A percentile compares a stretch with the other conserved stretches of the same genome.
These are phyloP conservation scores for Lentinula lateritia DNA, from an alignment of 768 basidiomycete genomes.

Conservation along the genomic window DNA sequence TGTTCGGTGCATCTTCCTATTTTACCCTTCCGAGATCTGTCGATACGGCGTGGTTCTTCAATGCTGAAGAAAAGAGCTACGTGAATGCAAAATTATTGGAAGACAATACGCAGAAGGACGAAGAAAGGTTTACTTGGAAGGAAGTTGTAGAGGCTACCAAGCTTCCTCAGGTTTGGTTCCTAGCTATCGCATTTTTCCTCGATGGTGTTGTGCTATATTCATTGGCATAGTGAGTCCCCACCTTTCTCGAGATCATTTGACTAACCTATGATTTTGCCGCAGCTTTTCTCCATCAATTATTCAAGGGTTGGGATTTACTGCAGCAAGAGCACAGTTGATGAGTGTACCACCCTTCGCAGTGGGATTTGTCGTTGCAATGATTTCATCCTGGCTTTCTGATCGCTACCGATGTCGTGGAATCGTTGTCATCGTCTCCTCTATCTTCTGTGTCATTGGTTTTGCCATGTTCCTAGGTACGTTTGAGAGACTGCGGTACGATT, in stretches of 20 bases:
- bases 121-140: slow-evolving; percentile 50
- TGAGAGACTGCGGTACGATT: not conserved
- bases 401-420: slow-evolving; percentile 20
- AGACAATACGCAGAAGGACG: slow-evolving; percentile 31
- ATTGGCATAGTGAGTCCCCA: slow-evolving; percentile 39
- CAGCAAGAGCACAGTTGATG: slow-evolving; percentile 53
- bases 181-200: slow-evolving; percentile 47
- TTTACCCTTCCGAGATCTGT: slow-evolving; percentile 43
- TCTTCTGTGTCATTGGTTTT: slow-evolving; percentile 30
- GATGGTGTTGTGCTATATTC: slow-evolving; percentile 44
- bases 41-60: slow-evolving; percentile 43
- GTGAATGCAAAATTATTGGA: slow-evolving; percentile 32
- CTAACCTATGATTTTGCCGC: not conserved
- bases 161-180: slow-evolving; percentile 50
- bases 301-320: slow-evolving; percentile 49
- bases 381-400: slow-evolving; percentile 19
- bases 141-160: slow-evolving; percentile 46
- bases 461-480: slow-evolving; percentile 31
- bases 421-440: slow-evolving; percentile 24
- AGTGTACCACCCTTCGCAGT: slow-evolving; percentile 52
- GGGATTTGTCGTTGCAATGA: slow-evolving; percentile 34
- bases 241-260: not conserved
- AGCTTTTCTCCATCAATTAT: slow-evolving; percentile 76
- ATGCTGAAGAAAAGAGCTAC: slow-evolving; percentile 41
- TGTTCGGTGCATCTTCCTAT: slow-evolving; percentile 49